A percentile compares a stretch with the other conserved stretches of the same genome.
Conservation (phyloP, 257 asterid species). For the Gynochthodes officinalis region DNA sequence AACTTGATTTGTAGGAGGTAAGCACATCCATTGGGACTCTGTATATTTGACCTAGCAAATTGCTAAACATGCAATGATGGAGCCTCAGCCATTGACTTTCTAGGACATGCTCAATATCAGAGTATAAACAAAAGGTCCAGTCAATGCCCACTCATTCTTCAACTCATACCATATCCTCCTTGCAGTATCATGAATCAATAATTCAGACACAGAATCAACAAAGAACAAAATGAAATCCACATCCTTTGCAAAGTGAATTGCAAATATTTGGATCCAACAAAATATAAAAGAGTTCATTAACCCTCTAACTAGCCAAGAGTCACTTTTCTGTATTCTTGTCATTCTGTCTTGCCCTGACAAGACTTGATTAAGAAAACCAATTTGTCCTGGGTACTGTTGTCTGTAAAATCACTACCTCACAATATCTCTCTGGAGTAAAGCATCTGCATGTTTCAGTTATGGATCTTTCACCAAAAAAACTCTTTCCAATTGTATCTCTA, state of each 20-base stretch:
- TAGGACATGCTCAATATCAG: not conserved
- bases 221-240: not conserved
- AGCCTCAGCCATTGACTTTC: not conserved
- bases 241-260: not conserved
- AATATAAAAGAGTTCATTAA: not conserved
- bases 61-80: not conserved
- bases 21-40: not conserved
- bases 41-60: not conserved
- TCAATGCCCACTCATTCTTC: not conserved
- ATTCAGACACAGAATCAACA: not conserved
- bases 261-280: not conserved
- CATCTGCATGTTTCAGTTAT: not conserved
- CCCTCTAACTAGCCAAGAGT: not conserved
- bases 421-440: not conserved
- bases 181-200: not conserved
- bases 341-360: not conserved
- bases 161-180: not conserved
- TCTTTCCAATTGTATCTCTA: not conserved
- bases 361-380: not conserved
- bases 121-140: not conserved
- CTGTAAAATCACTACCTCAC: not conserved
- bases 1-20: not conserved
- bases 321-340: not conserved
- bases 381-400: not conserved
- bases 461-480: not conserved